Evolutionary conservation across 2,329 filamentous ascomycete species (phyloP).

Genomic region (Phialemoniopsis sp.): DNA sequence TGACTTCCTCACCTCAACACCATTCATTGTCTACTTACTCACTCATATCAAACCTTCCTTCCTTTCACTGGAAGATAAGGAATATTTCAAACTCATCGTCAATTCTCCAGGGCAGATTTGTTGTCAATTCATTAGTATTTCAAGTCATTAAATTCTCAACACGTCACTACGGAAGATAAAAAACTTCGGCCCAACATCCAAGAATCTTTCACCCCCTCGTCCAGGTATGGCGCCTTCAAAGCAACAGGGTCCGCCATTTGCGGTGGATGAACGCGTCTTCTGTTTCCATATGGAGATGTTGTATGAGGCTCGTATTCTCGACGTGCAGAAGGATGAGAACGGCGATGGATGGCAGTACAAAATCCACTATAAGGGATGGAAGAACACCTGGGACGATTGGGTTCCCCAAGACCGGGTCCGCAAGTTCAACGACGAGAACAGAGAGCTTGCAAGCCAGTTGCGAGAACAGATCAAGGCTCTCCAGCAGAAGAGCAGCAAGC

Average conservation of each 20-base stretch:
- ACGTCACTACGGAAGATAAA: no score
- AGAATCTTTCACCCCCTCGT: slow-evolving; percentile 3
- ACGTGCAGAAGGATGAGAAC: slow-evolving; percentile 67
- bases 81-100: no score
- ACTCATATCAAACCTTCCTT: no score
- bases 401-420: slow-evolving; percentile 88
- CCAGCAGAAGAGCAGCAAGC: slow-evolving; percentile 40
- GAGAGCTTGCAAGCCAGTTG: slow-evolving; percentile 75
- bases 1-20: slow-evolving; percentile 1
- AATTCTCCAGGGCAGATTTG: no score
- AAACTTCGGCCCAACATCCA: neutral
- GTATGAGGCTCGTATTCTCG: slow-evolving; percentile 94
- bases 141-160: no score
- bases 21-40: no score
- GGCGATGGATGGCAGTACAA: slow-evolving; percentile 76
- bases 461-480: slow-evolving; percentile 63
- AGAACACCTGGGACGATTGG: slow-evolving; percentile 99
- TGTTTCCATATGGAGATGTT: slow-evolving; percentile 97
- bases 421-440: slow-evolving; percentile 93
- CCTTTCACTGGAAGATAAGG: no score
- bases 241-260: slow-evolving; percentile 42
- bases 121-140: no score
- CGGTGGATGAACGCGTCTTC: slow-evolving; percentile 87
- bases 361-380: slow-evolving; percentile 99
- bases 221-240: slow-evolving; percentile 31